A percentile compares a stretch with the other conserved stretches of the same genome.
phyloP scores from a whole-genome alignment of 306 rosid genomes.

The Inga oerstediana region DNA sequence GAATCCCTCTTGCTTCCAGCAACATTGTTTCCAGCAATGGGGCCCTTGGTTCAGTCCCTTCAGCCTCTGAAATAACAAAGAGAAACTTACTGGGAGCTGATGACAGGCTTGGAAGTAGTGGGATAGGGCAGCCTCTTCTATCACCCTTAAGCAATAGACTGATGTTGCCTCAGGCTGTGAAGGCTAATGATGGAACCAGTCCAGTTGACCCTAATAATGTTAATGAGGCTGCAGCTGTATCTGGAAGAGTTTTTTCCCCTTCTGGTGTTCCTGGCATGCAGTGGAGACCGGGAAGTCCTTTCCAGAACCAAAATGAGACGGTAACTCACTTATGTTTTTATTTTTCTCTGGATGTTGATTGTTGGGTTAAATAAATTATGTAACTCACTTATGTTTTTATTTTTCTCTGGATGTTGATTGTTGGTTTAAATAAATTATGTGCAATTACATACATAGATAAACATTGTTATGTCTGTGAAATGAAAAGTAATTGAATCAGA shows the following conservation, averaged over 20 bases:
- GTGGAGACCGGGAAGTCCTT: constrained; percentile 85
- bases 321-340: constrained; percentile 29
- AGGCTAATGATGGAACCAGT: constrained; percentile 61
- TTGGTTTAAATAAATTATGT: constrained; percentile 31
- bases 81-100: constrained; percentile 72
- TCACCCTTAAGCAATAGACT: constrained; percentile 66
- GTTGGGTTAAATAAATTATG: constrained; percentile 23
- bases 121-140: constrained; percentile 60
- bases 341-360: background rate
- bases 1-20: constrained; percentile 54
- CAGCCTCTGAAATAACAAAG: constrained; percentile 64
- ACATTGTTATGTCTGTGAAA: constrained; percentile 13
- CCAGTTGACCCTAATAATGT: constrained; percentile 57
- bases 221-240: constrained; percentile 59
- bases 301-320: constrained; percentile 67
- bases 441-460: background rate
- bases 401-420: background rate
- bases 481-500: constrained; percentile 4
- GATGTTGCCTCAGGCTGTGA: constrained; percentile 61
- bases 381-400: constrained; percentile 4
- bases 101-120: constrained; percentile 68
- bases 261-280: constrained; percentile 70
- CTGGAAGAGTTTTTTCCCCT: constrained; percentile 78
- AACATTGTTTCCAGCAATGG: constrained; percentile 57
- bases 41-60: constrained; percentile 62